A percentile compares a stretch with the other conserved stretches of the same genome.
Conservation (phyloP, 2,329 filamentous ascomycete genomes). For the Neoascochyta sp. region DNA sequence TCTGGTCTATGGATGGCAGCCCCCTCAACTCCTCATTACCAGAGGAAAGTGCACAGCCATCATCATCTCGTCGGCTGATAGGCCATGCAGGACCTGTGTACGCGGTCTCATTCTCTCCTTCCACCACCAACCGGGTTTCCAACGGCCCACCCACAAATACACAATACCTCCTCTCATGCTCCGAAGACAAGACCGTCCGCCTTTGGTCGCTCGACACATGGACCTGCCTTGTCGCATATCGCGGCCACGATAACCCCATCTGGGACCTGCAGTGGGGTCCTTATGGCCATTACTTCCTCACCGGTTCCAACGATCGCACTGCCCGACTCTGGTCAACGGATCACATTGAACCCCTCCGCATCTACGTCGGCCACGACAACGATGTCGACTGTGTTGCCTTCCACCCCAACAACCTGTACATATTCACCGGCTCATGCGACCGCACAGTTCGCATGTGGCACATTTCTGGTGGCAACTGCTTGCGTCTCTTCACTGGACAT, state of each 20-base stretch:
- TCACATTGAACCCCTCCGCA: slow-evolving; percentile 80
- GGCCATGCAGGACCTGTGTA: slow-evolving; percentile 91
- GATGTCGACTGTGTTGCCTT: slow-evolving; percentile 89
- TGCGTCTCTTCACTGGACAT: slow-evolving; percentile 90
- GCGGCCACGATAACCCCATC: slow-evolving; percentile 84
- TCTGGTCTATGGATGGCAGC: slow-evolving; percentile 88
- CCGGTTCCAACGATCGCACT: slow-evolving; percentile 82
- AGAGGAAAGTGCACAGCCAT: slow-evolving; percentile 52
- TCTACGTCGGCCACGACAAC: slow-evolving; percentile 89
- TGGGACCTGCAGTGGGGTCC: slow-evolving; percentile 88
- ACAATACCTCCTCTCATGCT: slow-evolving; percentile 80
- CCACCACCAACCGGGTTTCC: slow-evolving; percentile 50
- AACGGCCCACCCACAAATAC: slow-evolving; percentile 55
- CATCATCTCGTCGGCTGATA: slow-evolving; percentile 71
- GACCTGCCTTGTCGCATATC: slow-evolving; percentile 91
- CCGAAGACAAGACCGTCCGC: slow-evolving; percentile 81
- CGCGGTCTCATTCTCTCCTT: slow-evolving; percentile 81
- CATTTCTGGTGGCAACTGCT: slow-evolving; percentile 78
- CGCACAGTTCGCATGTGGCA: slow-evolving; percentile 98
- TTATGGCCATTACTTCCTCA: slow-evolving; percentile 91
- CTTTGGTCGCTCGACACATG: slow-evolving; percentile 92
- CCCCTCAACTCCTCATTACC: slow-evolving; percentile 65
- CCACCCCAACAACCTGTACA: slow-evolving; percentile 89
- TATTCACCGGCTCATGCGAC: slow-evolving; percentile 90
- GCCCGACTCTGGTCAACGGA: slow-evolving; percentile 90